Evolutionary conservation across 441 rosid genomes (phyloP), one percentile per base, ranked within the genome.

Genomic region (Viola pubescens): DNA sequence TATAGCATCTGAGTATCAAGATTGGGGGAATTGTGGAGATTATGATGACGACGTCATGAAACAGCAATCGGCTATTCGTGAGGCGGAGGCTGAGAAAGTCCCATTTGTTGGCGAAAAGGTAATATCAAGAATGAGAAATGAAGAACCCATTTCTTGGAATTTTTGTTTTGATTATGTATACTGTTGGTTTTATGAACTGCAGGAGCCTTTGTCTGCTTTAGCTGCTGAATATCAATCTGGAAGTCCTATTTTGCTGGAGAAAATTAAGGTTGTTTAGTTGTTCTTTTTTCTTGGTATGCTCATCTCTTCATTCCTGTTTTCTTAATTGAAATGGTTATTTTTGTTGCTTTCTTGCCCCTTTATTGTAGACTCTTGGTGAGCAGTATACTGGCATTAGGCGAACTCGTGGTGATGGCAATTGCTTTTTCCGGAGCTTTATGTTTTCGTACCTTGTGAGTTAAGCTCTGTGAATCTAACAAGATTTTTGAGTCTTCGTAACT

Each of bases 381-480:
- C 82, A 76, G 58, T 87, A 85, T 74, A 80, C 50, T 56, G 85
- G 82, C 57, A 87, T 89, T 54, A 76, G 97, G 79, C 76, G 97
- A 68, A 81, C 97, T 7, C 82, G 89, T n/a, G 97, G 97, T 7
- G 97, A 89, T 79, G 97, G 95, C 39, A 89, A 89, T 64, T 89
- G 97, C 78, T 87, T 89, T 74, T 89, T 89, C 68, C 84, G 95
- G 8, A 76, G 95, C 73, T 87, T 89, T 69, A 89, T 89, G 97
- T 85, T 85, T 69, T 75, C 95, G 3, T 89, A 89, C 72, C 95
- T 89, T 64, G 97, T 87, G 85, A 60, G 86, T 66, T 26, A 64
- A 42, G 4, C 16, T 56, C 9, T 59, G 9, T 71, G 6, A 13
- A 43, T 6, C 1, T 43, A 9, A 6, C 3, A 43, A 9, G 14